Base-by-base conservation (phyloP, 73 alveolate genomes). In the Stentor roeselii region DNA sequence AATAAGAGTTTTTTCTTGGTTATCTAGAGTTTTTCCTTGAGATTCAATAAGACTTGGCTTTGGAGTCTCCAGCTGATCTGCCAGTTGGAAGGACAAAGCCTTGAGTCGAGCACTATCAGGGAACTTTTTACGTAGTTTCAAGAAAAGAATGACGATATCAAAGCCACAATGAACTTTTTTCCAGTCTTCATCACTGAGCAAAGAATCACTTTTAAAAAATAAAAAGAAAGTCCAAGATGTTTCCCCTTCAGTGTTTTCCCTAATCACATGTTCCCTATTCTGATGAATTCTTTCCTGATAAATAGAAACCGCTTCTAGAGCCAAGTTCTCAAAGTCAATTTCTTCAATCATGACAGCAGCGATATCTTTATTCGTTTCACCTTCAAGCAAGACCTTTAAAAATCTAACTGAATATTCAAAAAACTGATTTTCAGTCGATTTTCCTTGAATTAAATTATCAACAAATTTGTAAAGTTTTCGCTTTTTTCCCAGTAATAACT, bases 381-480 rank as follows among this genome's bases (percentile, higher is more conserved):
- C 80, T 67, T 67, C 80, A 14, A 67, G 34, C 11, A 67, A 32
- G 15, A 32, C 37, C 2, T 21, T 21, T 40, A 67, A 67, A 21
- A 67, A 2, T 30, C 80, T 67, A 14, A 67, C 37, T 21, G 41
- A 21, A 21, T 32, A 27, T 40, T n/a, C 27, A 2, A 30, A 67
- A 67, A 21, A 67, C 21, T 27, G 21, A 14, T 40, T 1, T 27
- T 11, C 1, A 67, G 41, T 30, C 80, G 21, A 30, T 67, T 67
- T 67, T 34, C 41, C 37, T 27, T 67, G 21, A 21, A 21, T 2
- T 27, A 67, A 1, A 21, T 67, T 67, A 41, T 84, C 83, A 3
- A 88, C 6, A 14, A 83, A 14, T 59, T 83, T 88, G 50, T 78
- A 85, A 27, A 88, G 60, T 42, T 77, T 88, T 39, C 88, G 78